A percentile compares a stretch with the other conserved stretches of the same genome.
Evolutionary conservation across 2,329 filamentous ascomycete species (phyloP).

Genomic region (Colletotrichum sidae): DNA sequence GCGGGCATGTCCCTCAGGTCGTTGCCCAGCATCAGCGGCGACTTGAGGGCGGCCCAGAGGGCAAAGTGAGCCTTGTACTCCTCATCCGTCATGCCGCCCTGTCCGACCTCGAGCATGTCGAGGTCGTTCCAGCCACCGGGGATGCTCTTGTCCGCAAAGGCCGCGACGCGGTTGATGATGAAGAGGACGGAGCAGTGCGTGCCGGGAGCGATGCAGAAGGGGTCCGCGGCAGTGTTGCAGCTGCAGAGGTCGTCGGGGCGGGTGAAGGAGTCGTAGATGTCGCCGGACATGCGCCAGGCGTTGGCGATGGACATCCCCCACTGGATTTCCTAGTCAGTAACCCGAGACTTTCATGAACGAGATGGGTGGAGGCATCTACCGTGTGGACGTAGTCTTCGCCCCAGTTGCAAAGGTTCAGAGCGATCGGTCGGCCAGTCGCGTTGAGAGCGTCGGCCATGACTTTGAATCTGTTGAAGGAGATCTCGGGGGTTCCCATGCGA

Average conservation of each 20-base stretch:
- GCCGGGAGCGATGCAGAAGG: slow-evolving; percentile 40
- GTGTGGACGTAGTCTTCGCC: slow-evolving; percentile 44
- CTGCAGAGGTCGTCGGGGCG: slow-evolving; percentile 47
- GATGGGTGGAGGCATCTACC: not conserved
- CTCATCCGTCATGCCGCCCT: slow-evolving; percentile 48
- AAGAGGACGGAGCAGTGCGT: slow-evolving; percentile 44
- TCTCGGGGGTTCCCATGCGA: slow-evolving; percentile 41
- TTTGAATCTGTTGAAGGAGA: slow-evolving; percentile 45
- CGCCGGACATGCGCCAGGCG: slow-evolving; percentile 49
- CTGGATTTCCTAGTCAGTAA: slow-evolving; percentile 29
- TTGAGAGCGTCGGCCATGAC: slow-evolving; percentile 49
- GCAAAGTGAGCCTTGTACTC: slow-evolving; percentile 58
- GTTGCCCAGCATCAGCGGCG: slow-evolving; percentile 56
- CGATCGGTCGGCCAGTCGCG: slow-evolving; percentile 45
- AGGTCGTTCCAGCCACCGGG: slow-evolving; percentile 46
- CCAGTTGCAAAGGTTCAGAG: slow-evolving; percentile 51
- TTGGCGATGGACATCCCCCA: slow-evolving; percentile 47
- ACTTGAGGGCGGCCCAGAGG: slow-evolving; percentile 60
- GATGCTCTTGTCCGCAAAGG: slow-evolving; percentile 37
- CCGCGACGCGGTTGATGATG: slow-evolving; percentile 43
- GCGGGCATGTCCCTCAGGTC: slow-evolving; percentile 45
- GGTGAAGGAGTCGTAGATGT: slow-evolving; percentile 49
- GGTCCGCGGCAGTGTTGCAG: slow-evolving; percentile 43
- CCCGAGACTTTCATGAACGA: not conserved
- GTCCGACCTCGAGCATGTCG: slow-evolving; percentile 57